Conservation (phyloP, 2,329 filamentous ascomycete genomes). For the Nigrospora sphaerica region DNA sequence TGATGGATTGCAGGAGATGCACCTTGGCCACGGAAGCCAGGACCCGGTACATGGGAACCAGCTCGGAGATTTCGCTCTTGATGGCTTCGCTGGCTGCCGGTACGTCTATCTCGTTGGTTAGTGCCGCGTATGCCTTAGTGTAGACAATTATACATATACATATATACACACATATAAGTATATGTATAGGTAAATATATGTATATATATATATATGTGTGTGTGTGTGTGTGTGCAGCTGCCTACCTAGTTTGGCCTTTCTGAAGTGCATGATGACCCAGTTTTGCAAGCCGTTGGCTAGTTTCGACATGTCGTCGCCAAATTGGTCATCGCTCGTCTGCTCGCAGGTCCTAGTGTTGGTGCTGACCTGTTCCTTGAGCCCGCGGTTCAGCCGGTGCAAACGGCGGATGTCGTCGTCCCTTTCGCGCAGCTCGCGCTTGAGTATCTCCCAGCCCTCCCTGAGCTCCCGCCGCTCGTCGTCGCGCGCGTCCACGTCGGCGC, state of each 20-base stretch:
- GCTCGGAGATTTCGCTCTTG: conserved; percentile 22
- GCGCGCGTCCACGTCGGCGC: conserved; percentile 39
- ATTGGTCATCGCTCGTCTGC: conserved; percentile 59
- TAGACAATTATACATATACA: background rate
- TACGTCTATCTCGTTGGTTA: background rate
- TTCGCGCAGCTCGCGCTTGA: conserved; percentile 36
- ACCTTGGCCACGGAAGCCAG: conserved; percentile 49
- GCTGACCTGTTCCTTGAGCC: conserved; percentile 67
- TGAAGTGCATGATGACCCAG: conserved; percentile 65
- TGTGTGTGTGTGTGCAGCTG: no score
- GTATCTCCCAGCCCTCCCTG: conserved; percentile 39
- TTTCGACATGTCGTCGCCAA: conserved; percentile 53
- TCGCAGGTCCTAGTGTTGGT: conserved; percentile 50
- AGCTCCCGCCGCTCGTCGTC: conserved; percentile 42
- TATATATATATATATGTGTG: background rate
- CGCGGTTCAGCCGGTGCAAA: conserved; percentile 53
- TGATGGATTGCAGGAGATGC: conserved; percentile 55
- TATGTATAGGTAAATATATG: background rate
- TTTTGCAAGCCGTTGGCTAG: conserved; percentile 65
- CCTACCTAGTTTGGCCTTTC: conserved; percentile 51
- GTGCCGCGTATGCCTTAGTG: background rate
- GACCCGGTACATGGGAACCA: conserved; percentile 53
- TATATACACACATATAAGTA: background rate
- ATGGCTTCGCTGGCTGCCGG: conserved; percentile 27
- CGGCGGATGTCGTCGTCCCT: conserved; percentile 50